These are phyloP conservation scores for Orbilia oligospora DNA, from an alignment of 2,329 filamentous ascomycete genomes.

Conservation along the genomic window DNA sequence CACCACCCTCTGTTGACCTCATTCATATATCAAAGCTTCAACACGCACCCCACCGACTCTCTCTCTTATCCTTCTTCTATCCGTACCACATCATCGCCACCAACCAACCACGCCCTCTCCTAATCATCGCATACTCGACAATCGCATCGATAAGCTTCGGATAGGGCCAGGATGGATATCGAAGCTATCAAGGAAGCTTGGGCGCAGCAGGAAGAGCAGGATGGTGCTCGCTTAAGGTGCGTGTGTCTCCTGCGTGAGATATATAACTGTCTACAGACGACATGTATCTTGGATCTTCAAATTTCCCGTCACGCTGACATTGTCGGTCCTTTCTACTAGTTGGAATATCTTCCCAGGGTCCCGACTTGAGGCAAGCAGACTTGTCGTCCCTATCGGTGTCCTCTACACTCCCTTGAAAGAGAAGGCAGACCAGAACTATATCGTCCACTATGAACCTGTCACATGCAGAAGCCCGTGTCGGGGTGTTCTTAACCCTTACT, in stretches of 20 bases:
- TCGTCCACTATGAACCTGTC: slow-evolving; percentile 92
- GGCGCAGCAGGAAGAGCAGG: slow-evolving; percentile 58
- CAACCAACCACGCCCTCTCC: slow-evolving; percentile 15
- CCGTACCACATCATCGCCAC: slow-evolving; percentile 27
- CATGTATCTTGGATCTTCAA: not conserved
- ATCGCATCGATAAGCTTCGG: slow-evolving; percentile 47
- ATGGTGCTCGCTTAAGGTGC: slow-evolving; percentile 62
- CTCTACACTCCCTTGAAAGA: slow-evolving; percentile 97
- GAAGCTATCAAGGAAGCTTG: slow-evolving; percentile 58
- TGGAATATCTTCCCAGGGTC: slow-evolving; percentile 99
- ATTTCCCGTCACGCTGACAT: slow-evolving; percentile 10
- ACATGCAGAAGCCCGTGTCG: slow-evolving; percentile 93
- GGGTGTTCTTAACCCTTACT: slow-evolving; percentile 96
- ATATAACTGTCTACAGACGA: not conserved
- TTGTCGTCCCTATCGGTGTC: slow-evolving; percentile 95
- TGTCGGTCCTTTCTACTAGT: slow-evolving; percentile 66
- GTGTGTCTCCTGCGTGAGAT: slow-evolving; percentile 27
- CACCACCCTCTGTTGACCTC: not conserved
- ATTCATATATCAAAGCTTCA: slow-evolving; percentile 12
- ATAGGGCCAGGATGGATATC: slow-evolving; percentile 56
- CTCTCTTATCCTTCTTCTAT: slow-evolving; percentile 10
- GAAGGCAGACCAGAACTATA: slow-evolving; percentile 72
- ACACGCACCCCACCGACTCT: slow-evolving; percentile 46
- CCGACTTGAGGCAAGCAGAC: slow-evolving; percentile 95
- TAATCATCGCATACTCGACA: slow-evolving; percentile 39